phyloP scores from a whole-genome alignment of 306 rosid species.

The Parietaria judaica region DNA sequence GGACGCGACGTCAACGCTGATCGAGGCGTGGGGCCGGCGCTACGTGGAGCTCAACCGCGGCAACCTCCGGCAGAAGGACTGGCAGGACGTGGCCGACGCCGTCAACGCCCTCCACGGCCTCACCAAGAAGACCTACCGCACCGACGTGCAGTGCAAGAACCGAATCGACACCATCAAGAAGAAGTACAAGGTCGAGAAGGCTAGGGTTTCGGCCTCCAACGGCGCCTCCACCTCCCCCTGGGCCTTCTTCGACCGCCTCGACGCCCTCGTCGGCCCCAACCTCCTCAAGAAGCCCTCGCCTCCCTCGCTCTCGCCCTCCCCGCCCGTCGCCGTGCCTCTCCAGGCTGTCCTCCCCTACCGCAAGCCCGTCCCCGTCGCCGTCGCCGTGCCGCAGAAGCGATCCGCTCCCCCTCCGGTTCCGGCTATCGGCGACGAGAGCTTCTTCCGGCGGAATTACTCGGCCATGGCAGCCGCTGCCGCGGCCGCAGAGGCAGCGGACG shows the following conservation, averaged over 20 bases:
- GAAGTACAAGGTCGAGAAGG: constrained; percentile 87
- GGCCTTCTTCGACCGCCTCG: constrained; percentile 72
- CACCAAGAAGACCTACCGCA: constrained; percentile 80
- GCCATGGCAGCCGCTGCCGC: constrained; percentile 91
- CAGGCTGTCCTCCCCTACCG: constrained; percentile 55
- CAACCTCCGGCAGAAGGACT: constrained; percentile 92
- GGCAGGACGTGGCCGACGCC: constrained; percentile 96
- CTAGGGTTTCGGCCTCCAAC: constrained; percentile 61
- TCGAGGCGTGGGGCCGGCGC: constrained; percentile 93
- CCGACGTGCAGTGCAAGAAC: constrained; percentile 94
- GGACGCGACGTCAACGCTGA: constrained; percentile 81
- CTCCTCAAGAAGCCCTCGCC: constrained; percentile 35
- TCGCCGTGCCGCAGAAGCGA: constrained; percentile 65
- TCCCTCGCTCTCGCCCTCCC: constrained; percentile 36
- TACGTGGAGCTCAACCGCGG: constrained; percentile 92
- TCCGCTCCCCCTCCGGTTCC: constrained; percentile 16
- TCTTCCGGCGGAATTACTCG: constrained; percentile 69
- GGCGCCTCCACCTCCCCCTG: constrained; percentile 46
- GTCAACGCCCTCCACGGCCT: constrained; percentile 90
- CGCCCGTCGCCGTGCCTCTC: constrained; percentile 57
- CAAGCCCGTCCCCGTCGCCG: constrained; percentile 31
- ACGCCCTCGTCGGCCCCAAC: constrained; percentile 53
- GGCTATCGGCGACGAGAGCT: constrained; percentile 53
- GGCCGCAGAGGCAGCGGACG: constrained; percentile 74
- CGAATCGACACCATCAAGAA: constrained; percentile 91